Percentiles rank a stretch among this genome's conserved stretches.
Evolutionary conservation across 2,329 filamentous ascomycete genomes (phyloP).

Genomic region (Diplodia seriata): DNA sequence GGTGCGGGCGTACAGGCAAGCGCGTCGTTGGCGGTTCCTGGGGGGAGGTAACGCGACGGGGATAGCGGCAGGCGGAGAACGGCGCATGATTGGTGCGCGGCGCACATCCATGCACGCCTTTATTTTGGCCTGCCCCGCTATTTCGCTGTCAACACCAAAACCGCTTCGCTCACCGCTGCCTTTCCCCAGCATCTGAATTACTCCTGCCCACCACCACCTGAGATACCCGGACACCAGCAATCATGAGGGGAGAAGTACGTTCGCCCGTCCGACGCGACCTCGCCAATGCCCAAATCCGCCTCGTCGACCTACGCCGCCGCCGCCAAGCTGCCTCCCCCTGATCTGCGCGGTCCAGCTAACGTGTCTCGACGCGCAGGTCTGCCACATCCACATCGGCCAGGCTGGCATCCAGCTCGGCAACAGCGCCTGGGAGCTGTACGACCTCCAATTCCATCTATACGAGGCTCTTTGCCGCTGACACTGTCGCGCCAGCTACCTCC

Average conservation of each 20-base stretch:
- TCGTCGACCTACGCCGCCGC: constrained; percentile 13
- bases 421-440: constrained; percentile 78
- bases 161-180: constrained; percentile 30
- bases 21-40: constrained; percentile 27
- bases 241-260: constrained; percentile 52
- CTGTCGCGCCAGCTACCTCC: constrained; percentile 65
- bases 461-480: constrained; percentile 32
- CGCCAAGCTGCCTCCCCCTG: constrained; percentile 30
- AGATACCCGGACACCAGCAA: constrained; percentile 36
- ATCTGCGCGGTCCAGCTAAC: constrained; percentile 30
- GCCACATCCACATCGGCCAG: constrained; percentile 73
- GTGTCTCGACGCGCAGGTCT: constrained; percentile 56
- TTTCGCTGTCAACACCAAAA: constrained; percentile 33
- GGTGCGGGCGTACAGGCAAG: constrained; percentile 15
- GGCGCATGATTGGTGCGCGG: constrained; percentile 17
- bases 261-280: constrained; percentile 22
- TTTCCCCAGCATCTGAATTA: constrained; percentile 22
- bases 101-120: constrained; percentile 29
- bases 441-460: constrained; percentile 40
- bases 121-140: constrained; percentile 33
- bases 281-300: constrained; percentile 23
- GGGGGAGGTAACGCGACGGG: constrained; percentile 5
- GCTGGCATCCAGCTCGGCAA: constrained; percentile 77
- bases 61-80: constrained; percentile 4
- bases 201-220: constrained; percentile 27